Evolutionary conservation across 1,284 basidiomycete genomes (phyloP).

Genomic region (Inonotus obliquus): DNA sequence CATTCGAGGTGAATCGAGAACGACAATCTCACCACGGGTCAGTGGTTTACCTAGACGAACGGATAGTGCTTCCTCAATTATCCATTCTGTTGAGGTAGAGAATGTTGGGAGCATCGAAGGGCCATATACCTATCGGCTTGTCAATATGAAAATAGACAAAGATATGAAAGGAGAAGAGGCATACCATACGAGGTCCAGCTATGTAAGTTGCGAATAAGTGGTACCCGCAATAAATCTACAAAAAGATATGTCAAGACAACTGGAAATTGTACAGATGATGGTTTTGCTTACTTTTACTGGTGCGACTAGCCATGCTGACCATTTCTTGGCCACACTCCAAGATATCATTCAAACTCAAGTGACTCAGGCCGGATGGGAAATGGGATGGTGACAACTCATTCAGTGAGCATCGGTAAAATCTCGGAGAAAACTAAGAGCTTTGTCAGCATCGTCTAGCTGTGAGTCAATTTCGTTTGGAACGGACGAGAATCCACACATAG

Average conservation of each 20-base stretch:
- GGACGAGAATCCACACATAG: too few species aligned
- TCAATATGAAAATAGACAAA: background rate
- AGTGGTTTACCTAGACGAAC: constrained; percentile 47
- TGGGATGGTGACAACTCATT: background rate
- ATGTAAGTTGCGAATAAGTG: constrained; percentile 61
- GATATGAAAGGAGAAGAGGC: constrained; percentile 19
- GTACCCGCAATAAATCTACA: constrained; percentile 34
- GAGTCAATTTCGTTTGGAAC: too few species aligned
- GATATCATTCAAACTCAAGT: background rate
- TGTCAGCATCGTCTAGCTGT: too few species aligned
- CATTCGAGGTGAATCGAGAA: constrained; percentile 70
- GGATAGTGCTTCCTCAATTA: constrained; percentile 59
- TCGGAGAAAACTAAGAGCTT: too few species aligned
- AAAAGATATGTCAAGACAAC: background rate
- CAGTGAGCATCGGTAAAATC: too few species aligned
- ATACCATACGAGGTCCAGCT: constrained; percentile 48
- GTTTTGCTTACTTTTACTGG: background rate
- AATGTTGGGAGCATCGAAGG: constrained; percentile 91
- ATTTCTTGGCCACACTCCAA: background rate
- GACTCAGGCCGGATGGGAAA: background rate
- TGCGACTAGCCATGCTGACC: background rate
- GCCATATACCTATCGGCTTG: constrained; percentile 40
- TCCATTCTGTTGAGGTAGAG: constrained; percentile 51
- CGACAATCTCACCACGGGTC: constrained; percentile 78
- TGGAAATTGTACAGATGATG: background rate